These are phyloP conservation scores for Lichtheimia ramosa DNA, from an alignment of 371 early-diverging fungal species.

Conservation along the genomic window DNA sequence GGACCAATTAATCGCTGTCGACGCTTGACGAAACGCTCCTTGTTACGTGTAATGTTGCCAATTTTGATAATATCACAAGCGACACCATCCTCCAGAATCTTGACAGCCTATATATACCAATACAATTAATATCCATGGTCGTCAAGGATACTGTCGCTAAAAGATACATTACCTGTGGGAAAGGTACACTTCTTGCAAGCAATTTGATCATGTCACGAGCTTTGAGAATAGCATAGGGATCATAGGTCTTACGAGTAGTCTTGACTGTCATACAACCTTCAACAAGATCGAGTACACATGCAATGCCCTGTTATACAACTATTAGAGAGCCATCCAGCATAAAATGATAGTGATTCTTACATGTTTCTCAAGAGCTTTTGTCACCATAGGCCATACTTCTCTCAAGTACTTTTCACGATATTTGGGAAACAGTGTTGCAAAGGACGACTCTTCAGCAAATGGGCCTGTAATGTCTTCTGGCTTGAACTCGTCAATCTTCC, in stretches of 20 bases:
- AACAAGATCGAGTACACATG: slow-evolving; percentile 91
- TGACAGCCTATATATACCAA: slow-evolving; percentile 67
- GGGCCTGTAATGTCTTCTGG: slow-evolving; percentile 78
- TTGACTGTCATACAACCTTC: slow-evolving; percentile 98
- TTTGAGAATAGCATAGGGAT: slow-evolving; percentile 97
- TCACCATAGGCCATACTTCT: slow-evolving; percentile 95
- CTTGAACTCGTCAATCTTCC: slow-evolving; percentile 91
- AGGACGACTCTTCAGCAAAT: slow-evolving; percentile 96
- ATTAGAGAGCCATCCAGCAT: neutral
- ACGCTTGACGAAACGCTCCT: slow-evolving; percentile 98
- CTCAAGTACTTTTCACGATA: slow-evolving; percentile 96
- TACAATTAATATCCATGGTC: slow-evolving; percentile 4
- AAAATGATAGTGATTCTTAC: slow-evolving; percentile 37
- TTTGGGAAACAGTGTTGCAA: slow-evolving; percentile 98
- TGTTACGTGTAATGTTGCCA: slow-evolving; percentile 91
- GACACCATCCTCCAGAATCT: slow-evolving; percentile 93
- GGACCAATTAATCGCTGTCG: slow-evolving; percentile 97
- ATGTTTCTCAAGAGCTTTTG: slow-evolving; percentile 81
- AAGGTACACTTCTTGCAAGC: slow-evolving; percentile 93
- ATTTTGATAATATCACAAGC: slow-evolving; percentile 98
- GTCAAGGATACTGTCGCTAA: neutral
- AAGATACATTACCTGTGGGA: slow-evolving; percentile 74
- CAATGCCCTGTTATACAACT: slow-evolving; percentile 70
- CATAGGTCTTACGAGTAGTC: slow-evolving; percentile 96
- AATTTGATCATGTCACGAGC: slow-evolving; percentile 97